Evolutionary conservation across 2,329 filamentous ascomycete genomes (phyloP).

Genomic region (Sphaerostilbella broomeana): DNA sequence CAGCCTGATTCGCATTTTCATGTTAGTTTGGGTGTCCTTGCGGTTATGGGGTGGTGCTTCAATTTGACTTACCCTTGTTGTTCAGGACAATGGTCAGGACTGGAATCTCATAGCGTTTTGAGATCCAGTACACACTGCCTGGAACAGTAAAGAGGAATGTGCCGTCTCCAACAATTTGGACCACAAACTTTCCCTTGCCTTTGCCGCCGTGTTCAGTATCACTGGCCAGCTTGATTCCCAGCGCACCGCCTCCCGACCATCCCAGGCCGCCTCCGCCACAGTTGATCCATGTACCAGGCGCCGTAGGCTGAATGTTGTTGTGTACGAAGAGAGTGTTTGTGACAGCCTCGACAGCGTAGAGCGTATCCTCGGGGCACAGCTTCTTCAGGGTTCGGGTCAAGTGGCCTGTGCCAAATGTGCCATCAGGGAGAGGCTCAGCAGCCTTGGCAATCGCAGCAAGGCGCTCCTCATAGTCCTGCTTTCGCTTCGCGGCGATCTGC

Average conservation of each 20-base stretch:
- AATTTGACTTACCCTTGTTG: conserved; percentile 43
- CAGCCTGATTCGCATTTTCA: conserved; percentile 36
- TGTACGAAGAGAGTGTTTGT: conserved; percentile 61
- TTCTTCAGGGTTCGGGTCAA: conserved; percentile 27
- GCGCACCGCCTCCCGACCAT: conserved; percentile 69
- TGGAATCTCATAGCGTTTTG: conserved; percentile 47
- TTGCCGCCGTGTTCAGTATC: conserved; percentile 37
- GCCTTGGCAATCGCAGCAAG: conserved; percentile 53
- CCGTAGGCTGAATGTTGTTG: conserved; percentile 62
- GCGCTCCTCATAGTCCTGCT: conserved; percentile 50
- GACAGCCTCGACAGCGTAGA: conserved; percentile 73
- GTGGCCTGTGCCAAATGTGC: conserved; percentile 38
- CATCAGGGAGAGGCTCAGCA: conserved; percentile 53
- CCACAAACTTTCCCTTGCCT: conserved; percentile 43
- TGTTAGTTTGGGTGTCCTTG: neutral
- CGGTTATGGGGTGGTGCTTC: too few relatives aligned
- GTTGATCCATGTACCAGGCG: conserved; percentile 71
- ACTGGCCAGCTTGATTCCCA: conserved; percentile 69
- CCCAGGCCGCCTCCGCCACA: conserved; percentile 75
- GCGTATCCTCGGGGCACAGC: conserved; percentile 44
- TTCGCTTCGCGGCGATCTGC: conserved; percentile 38
- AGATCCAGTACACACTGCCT: conserved; percentile 50
- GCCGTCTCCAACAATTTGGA: conserved; percentile 52
- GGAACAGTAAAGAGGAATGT: conserved; percentile 50
- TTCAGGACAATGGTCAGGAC: conserved; percentile 50